Evolutionary conservation across 495 filamentous ascomycete species (phyloP), one percentile per base, ranked within the genome.

Genomic region (Chaetomium cochliodes): DNA sequence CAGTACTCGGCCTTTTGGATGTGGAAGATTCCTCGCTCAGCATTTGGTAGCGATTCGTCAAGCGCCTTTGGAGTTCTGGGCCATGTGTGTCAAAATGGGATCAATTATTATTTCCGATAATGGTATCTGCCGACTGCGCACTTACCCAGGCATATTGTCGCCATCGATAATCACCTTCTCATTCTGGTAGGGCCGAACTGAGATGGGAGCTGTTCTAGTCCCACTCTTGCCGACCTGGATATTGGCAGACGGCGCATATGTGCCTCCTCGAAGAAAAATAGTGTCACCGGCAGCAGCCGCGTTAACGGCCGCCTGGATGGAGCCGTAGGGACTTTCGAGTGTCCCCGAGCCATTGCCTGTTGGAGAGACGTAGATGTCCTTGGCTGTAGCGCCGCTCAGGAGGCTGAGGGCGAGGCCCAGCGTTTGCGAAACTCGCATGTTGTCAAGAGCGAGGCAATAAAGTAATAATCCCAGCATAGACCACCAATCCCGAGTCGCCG

Each of bases 131-230:
- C 22, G 6, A 39, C 44, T 37, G 33, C 20, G n/a, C 37, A 42
- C 54, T 42, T 57, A 57, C 54, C 54, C 54, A 57, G 54, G 54
- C 54, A 57, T 57, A 37, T 57, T 57, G 3, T 57, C 54, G 3
- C 54, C 54, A 42, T 57, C 20, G 37, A 57, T 41, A 37, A 57
- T 44, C 12, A 57, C 54, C 33, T 57, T 57, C 37, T 57, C 54
- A 44, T 41, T 57, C 37, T 57, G 33, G 37, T 57, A 57, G 33
- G 54, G 54, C 37, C 54, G 54, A 15, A 57, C 54, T 25, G 54
- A 57, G 54, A 57, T 57, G 54, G 54, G 54, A 26, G 37, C 18
- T 1, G 54, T 42, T 18, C 54, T 41, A 22, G 20, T 57, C 25
- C 54, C 54, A 26, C 54, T 57, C 54, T 57, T 57, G 11, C 33